These are phyloP conservation scores for Veloboletus limbatus DNA, from an alignment of 1,284 basidiomycete species.

Conservation along the genomic window DNA sequence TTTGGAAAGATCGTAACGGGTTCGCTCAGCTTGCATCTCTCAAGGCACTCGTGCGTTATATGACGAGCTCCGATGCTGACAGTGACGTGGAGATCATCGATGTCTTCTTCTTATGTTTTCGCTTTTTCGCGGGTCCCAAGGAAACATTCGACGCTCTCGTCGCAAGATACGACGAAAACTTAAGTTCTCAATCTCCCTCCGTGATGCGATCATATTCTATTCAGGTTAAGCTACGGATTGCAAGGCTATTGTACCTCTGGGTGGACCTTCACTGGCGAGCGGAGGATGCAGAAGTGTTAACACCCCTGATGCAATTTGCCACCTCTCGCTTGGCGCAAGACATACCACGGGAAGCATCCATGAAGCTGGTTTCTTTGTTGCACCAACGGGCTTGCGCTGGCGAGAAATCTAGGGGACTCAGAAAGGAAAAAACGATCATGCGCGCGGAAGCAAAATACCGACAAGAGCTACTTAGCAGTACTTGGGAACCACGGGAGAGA, in stretches of 20 bases:
- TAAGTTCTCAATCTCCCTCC: slow-evolving; percentile 29
- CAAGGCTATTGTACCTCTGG: slow-evolving; percentile 71
- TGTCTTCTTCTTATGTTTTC: slow-evolving; percentile 76
- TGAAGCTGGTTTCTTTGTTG: slow-evolving; percentile 22
- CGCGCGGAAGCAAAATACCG: slow-evolving; percentile 20
- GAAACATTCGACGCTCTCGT: slow-evolving; percentile 56
- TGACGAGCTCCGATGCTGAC: slow-evolving; percentile 43
- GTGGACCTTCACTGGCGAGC: slow-evolving; percentile 72
- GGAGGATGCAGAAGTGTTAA: slow-evolving; percentile 43
- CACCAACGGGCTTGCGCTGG: slow-evolving; percentile 25
- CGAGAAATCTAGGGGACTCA: slow-evolving; percentile 20
- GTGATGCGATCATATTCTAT: slow-evolving; percentile 45
- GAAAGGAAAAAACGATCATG: slow-evolving; percentile 31
- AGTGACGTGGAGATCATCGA: slow-evolving; percentile 39
- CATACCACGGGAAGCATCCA: slow-evolving; percentile 32
- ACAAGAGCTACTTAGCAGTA: slow-evolving; percentile 18
- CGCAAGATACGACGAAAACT: slow-evolving; percentile 53
- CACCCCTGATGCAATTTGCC: slow-evolving; percentile 37
- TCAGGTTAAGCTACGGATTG: slow-evolving; percentile 62
- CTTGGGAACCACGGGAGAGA: slow-evolving; percentile 32
- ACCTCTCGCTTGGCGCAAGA: slow-evolving; percentile 27
- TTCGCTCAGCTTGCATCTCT: slow-evolving; percentile 38
- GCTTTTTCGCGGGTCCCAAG: slow-evolving; percentile 63
- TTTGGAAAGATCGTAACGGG: slow-evolving; percentile 30
- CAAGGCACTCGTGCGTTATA: slow-evolving; percentile 44